phyloP scores from a whole-genome alignment of 106 monocot species.

The Narthecium ossifragum region DNA sequence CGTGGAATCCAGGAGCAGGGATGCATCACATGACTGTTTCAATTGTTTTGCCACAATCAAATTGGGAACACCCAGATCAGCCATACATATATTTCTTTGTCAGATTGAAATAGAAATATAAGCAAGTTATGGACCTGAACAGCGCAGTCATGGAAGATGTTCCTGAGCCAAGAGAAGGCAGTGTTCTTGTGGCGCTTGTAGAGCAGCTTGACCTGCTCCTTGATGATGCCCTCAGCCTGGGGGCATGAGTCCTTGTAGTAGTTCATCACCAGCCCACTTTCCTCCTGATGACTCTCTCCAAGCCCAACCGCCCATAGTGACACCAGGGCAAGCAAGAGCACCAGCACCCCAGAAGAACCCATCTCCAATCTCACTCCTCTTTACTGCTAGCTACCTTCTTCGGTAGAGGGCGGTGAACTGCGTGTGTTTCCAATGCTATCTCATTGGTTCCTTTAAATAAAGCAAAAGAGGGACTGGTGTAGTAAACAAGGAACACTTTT shows the following conservation, averaged over 20 bases:
- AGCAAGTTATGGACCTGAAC: conserved; percentile 33
- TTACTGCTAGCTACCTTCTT: too few species aligned
- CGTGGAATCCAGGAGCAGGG: conserved; percentile 68
- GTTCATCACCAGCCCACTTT: conserved; percentile 48
- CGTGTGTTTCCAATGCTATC: too few species aligned
- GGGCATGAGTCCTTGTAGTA: conserved; percentile 90
- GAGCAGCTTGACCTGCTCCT: conserved; percentile 70
- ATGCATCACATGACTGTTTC: conserved; percentile 72
- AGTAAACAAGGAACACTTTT: too few species aligned
- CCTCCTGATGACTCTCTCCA: background rate
- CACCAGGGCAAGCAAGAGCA: conserved; percentile 26
- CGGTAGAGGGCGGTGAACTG: too few species aligned
- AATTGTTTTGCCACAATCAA: too few species aligned
- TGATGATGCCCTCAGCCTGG: conserved; percentile 77
- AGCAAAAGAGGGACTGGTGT: too few species aligned
- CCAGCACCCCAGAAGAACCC: too few species aligned
- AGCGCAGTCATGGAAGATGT: conserved; percentile 89
- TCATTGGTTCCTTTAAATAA: too few species aligned
- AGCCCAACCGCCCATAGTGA: conserved; percentile 16
- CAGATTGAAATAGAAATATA: background rate
- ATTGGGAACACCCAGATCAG: background rate
- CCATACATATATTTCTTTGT: background rate
- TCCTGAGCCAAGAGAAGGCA: conserved; percentile 83
- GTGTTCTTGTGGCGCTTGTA: conserved; percentile 95
- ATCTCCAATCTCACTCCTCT: too few species aligned